These are phyloP conservation scores for Plectosphaerella plurivora DNA, from an alignment of 2,329 filamentous ascomycete genomes.

Conservation along the genomic window DNA sequence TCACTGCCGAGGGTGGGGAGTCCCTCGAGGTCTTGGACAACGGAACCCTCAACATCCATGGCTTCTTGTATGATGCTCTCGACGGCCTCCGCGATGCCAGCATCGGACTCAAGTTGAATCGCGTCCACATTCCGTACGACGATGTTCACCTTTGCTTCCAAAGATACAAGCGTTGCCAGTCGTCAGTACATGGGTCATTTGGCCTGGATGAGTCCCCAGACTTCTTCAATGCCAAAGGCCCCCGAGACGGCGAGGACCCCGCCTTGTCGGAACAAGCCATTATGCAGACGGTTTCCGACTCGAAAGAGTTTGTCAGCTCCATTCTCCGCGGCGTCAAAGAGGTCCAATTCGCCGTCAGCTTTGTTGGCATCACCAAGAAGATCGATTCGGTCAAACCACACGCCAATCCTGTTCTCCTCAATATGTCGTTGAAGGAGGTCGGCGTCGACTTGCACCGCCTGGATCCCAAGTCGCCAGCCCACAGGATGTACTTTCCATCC, in stretches of 20 bases:
- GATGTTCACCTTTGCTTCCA: conserved; percentile 65
- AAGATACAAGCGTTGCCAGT: conserved; percentile 46
- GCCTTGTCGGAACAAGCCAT: conserved; percentile 55
- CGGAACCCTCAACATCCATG: conserved; percentile 84
- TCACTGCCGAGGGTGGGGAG: conserved; percentile 80
- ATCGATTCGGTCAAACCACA: conserved; percentile 64
- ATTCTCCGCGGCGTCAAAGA: conserved; percentile 91
- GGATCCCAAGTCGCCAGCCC: conserved; percentile 86
- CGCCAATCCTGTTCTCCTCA: conserved; percentile 72
- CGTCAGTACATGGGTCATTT: conserved; percentile 23
- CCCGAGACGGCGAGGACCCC: conserved; percentile 67
- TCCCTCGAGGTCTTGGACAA: conserved; percentile 86
- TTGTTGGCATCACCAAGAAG: conserved; percentile 79
- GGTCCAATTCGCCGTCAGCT: conserved; percentile 91
- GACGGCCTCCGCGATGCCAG: conserved; percentile 88
- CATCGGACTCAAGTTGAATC: conserved; percentile 84
- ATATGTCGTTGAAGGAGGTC: conserved; percentile 92
- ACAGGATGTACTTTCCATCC: conserved; percentile 96
- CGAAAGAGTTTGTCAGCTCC: conserved; percentile 86
- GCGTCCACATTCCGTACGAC: conserved; percentile 86
- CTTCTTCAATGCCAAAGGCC: conserved; percentile 66
- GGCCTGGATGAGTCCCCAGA: conserved; percentile 41
- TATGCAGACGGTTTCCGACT: conserved; percentile 82
- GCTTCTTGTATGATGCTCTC: conserved; percentile 77
- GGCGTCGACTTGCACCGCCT: conserved; percentile 88